These are phyloP conservation scores for Mycena pura DNA, from an alignment of 768 basidiomycete species.

Conservation along the genomic window DNA sequence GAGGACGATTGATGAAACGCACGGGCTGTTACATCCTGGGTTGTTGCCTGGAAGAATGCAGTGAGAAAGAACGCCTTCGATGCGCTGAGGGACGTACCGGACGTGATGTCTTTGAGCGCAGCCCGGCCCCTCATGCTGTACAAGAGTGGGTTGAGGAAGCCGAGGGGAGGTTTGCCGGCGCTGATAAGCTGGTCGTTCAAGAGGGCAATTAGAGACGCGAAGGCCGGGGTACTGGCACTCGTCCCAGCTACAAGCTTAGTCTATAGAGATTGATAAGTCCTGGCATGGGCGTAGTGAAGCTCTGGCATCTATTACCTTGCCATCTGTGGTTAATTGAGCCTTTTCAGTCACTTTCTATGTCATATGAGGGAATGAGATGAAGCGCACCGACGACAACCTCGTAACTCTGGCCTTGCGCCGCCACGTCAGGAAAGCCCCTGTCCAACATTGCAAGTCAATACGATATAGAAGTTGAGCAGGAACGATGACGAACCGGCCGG, in stretches of 20 bases:
- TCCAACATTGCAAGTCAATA: too few species aligned
- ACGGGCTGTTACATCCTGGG: constrained; percentile 17
- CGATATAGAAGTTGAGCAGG: not conserved
- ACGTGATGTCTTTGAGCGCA: constrained; percentile 12
- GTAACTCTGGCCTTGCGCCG: constrained; percentile 10
- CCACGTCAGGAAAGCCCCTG: constrained; percentile 1
- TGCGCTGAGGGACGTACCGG: not conserved
- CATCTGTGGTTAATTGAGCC: too few species aligned
- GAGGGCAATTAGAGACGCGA: constrained; percentile 8
- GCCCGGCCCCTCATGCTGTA: constrained; percentile 15
- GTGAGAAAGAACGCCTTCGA: too few species aligned
- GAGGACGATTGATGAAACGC: not conserved
- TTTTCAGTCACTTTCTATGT: too few species aligned
- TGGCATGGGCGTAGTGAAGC: not conserved
- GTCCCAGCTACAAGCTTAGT: not conserved
- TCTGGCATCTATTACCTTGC: constrained; percentile 1
- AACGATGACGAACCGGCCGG: constrained; percentile 35
- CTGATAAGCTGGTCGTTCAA: constrained; percentile 13
- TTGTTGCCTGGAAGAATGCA: not conserved
- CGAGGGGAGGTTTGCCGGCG: constrained; percentile 10
- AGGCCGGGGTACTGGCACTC: not conserved
- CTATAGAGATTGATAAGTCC: not conserved
- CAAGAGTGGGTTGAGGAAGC: constrained; percentile 19
- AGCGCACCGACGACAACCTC: constrained; percentile 9
- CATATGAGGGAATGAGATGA: not conserved